Percentiles rank a stretch among this genome's conserved stretches.
phyloP scores from a whole-genome alignment of 108 stramenopile species.

The Aurantiochytrium sp. region DNA sequence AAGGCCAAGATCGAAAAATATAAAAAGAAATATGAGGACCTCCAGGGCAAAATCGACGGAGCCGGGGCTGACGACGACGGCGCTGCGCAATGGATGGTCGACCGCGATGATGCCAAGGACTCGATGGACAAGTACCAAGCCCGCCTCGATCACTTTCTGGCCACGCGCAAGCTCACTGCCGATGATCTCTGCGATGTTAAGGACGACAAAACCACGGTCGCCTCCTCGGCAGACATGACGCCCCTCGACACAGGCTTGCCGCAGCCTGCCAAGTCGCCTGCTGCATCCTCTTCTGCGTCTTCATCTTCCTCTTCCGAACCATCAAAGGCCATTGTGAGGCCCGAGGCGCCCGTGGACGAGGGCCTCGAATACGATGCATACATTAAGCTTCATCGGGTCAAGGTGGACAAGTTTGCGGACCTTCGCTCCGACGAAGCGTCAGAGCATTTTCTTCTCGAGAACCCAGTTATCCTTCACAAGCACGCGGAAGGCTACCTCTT shows the following conservation, averaged over 20 bases:
- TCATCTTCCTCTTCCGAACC: too few relatives aligned
- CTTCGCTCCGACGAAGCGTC: background rate
- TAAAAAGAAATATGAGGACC: background rate
- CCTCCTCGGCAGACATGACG: background rate
- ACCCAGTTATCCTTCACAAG: background rate
- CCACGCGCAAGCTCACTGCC: background rate
- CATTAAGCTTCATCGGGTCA: background rate
- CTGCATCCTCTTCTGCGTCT: too few relatives aligned
- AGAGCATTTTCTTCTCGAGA: background rate
- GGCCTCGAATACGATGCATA: background rate
- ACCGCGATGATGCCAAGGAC: background rate
- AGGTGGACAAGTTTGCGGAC: background rate
- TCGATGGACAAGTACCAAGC: slow-evolving; percentile 11
- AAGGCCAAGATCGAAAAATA: background rate
- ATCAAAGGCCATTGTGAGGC: background rate
- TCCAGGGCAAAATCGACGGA: background rate
- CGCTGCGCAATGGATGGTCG: background rate
- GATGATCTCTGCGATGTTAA: slow-evolving; percentile 5
- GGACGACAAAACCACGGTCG: background rate
- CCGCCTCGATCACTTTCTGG: background rate
- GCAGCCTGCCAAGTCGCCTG: background rate
- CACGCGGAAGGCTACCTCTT: slow-evolving; percentile 15
- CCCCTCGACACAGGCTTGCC: background rate
- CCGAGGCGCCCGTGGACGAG: slow-evolving; percentile 2
- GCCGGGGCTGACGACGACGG: background rate